Conservation (phyloP, 1,284 basidiomycete species). For the Anthracocystis walkeri region DNA sequence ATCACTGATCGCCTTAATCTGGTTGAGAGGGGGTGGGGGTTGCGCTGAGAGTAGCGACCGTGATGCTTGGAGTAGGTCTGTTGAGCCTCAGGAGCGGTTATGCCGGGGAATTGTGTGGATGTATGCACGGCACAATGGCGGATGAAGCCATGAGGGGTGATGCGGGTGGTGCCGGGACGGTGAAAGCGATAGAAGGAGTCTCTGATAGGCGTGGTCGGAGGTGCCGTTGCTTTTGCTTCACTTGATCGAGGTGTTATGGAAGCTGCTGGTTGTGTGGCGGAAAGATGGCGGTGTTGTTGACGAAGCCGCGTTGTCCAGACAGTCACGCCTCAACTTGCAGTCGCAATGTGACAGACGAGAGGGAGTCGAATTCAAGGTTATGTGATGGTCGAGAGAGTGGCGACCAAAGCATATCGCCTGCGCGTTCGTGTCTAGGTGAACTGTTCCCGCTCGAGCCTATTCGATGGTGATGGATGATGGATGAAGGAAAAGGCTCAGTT, state of each 20-base stretch:
- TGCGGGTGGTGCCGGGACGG: neutral
- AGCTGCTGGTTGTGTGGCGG: neutral
- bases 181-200: neutral
- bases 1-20: neutral
- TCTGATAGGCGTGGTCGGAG: neutral
- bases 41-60: neutral
- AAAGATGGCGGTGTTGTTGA: neutral
- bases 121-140: too few relatives aligned
- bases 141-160: too few relatives aligned
- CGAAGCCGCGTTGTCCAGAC: neutral
- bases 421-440: neutral
- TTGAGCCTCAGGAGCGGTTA: neutral
- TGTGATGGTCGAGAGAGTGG: conserved; percentile 2
- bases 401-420: neutral
- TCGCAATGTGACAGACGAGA: neutral
- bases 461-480: conserved; percentile 2
- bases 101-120: neutral
- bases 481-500: neutral
- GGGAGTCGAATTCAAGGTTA: neutral
- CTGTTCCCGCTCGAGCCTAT: neutral
- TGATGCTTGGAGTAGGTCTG: neutral
- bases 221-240: neutral
- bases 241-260: neutral
- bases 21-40: neutral
- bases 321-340: neutral